These are phyloP conservation scores for Leishmania lainsoni DNA, from an alignment of 208 protist species.

Conservation along the genomic window DNA sequence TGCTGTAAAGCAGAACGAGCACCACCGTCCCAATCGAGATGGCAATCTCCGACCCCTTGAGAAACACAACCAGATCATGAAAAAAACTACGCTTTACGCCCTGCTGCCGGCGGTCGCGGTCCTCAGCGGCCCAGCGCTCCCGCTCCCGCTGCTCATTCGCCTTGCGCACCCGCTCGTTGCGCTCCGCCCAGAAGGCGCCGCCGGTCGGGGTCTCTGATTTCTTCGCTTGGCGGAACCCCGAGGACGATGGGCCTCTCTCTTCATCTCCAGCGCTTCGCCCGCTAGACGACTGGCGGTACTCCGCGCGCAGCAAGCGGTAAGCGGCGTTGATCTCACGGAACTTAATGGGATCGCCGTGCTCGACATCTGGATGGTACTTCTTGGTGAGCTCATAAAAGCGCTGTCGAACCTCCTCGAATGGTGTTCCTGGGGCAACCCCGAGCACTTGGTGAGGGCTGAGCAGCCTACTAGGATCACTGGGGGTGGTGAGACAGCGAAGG, in stretches of 20 bases:
- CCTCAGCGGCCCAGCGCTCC: constrained; percentile 30
- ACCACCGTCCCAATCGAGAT: constrained; percentile 51
- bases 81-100: constrained; percentile 25
- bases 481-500: constrained; percentile 2
- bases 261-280: constrained; percentile 4
- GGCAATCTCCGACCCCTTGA: constrained; percentile 56
- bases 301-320: constrained; percentile 56
- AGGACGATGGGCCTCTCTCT: not conserved
- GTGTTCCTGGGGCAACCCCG: constrained; percentile 42
- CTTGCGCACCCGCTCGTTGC: constrained; percentile 40
- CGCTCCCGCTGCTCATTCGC: constrained; percentile 34
- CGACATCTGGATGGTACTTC: constrained; percentile 74
- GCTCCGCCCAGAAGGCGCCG: constrained; percentile 60
- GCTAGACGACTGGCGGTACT: constrained; percentile 26
- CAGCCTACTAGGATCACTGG: constrained; percentile 11
- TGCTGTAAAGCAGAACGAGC: constrained; percentile 43
- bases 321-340: constrained; percentile 80
- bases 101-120: constrained; percentile 22
- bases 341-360: constrained; percentile 58
- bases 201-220: constrained; percentile 12
- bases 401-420: constrained; percentile 58
- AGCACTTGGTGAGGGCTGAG: constrained; percentile 59
- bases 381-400: constrained; percentile 73
- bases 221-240: constrained; percentile 13
- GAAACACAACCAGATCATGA: constrained; percentile 26